A percentile compares a stretch with the other conserved stretches of the same genome.
phyloP scores from a whole-genome alignment of 169 alveolate genomes.

The Plasmodium sp. region DNA sequence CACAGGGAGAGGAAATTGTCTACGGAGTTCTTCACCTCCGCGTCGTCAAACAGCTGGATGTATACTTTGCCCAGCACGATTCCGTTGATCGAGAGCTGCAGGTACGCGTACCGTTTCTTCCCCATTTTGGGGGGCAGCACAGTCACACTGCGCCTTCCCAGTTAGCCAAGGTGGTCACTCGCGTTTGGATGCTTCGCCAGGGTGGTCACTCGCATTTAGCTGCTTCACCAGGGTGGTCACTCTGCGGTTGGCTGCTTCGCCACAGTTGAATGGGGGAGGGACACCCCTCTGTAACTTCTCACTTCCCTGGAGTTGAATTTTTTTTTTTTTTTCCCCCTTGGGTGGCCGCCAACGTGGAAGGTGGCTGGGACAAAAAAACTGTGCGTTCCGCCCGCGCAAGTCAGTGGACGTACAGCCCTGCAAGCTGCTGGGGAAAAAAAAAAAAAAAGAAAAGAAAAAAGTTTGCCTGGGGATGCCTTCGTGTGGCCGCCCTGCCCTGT shows the following conservation, averaged over 20 bases:
- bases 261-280: background rate
- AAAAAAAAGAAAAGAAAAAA: too few species aligned
- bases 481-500: background rate
- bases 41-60: slow-evolving; percentile 32
- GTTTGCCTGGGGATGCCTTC: background rate
- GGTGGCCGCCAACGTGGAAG: background rate
- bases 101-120: slow-evolving; percentile 32
- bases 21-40: slow-evolving; percentile 29
- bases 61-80: slow-evolving; percentile 47
- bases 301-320: background rate
- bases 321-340: background rate
- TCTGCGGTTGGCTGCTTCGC: too few species aligned
- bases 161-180: too few species aligned
- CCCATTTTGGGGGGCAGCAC: slow-evolving; percentile 1
- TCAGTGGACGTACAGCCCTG: background rate
- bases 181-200: too few species aligned
- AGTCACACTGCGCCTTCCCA: too few species aligned
- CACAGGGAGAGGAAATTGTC: slow-evolving; percentile 42
- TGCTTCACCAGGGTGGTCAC: too few species aligned
- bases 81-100: slow-evolving; percentile 26
- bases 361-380: background rate
- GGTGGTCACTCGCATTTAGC: too few species aligned
- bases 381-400: background rate
- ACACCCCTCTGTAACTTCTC: background rate
- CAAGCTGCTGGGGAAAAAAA: background rate